Percentiles rank a stretch among this genome's conserved stretches.
Evolutionary conservation across 1,139 yeast genomes (phyloP).

Genomic region (Spencermartinsiella ligniputridi): DNA sequence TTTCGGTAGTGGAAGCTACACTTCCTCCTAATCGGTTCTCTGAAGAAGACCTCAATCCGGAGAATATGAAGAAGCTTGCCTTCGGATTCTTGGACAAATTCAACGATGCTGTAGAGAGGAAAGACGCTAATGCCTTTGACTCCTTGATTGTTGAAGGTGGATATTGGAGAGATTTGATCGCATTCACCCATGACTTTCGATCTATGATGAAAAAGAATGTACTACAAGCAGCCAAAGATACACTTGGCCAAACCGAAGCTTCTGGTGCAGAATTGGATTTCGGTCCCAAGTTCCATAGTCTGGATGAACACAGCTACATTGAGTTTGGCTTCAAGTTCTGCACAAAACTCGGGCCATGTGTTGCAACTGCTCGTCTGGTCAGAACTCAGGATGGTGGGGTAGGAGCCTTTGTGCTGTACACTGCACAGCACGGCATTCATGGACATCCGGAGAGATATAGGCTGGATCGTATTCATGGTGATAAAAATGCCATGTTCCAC

Average conservation of each 20-base stretch:
- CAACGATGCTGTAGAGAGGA: slow-evolving; percentile 13
- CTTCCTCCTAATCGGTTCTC: slow-evolving; percentile 12
- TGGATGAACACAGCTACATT: slow-evolving; percentile 15
- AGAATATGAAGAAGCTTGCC: slow-evolving; percentile 13
- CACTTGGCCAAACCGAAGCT: slow-evolving; percentile 13
- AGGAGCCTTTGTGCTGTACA: slow-evolving; percentile 36
- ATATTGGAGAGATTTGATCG: slow-evolving; percentile 23
- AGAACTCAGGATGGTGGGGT: slow-evolving; percentile 26
- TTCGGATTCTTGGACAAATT: slow-evolving; percentile 13
- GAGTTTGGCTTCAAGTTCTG: slow-evolving; percentile 15
- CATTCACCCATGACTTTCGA: slow-evolving; percentile 23
- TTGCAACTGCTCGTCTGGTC: slow-evolving; percentile 14
- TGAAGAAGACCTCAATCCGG: slow-evolving; percentile 6
- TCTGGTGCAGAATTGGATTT: slow-evolving; percentile 7
- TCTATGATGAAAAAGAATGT: slow-evolving; percentile 20
- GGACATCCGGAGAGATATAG: slow-evolving; percentile 36
- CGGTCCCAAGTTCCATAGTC: slow-evolving; percentile 6
- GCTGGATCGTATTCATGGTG: slow-evolving; percentile 35
- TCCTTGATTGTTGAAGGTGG: slow-evolving; percentile 15
- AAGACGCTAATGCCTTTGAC: too few relatives aligned
- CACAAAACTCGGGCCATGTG: slow-evolving; percentile 14
- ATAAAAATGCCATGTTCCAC: slow-evolving; percentile 7
- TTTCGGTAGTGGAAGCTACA: slow-evolving; percentile 9
- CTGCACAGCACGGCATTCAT: slow-evolving; percentile 36
- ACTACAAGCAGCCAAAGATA: slow-evolving; percentile 20